Evolutionary conservation across 345 rosid genomes (phyloP).

Genomic region (Populus pruinosa): DNA sequence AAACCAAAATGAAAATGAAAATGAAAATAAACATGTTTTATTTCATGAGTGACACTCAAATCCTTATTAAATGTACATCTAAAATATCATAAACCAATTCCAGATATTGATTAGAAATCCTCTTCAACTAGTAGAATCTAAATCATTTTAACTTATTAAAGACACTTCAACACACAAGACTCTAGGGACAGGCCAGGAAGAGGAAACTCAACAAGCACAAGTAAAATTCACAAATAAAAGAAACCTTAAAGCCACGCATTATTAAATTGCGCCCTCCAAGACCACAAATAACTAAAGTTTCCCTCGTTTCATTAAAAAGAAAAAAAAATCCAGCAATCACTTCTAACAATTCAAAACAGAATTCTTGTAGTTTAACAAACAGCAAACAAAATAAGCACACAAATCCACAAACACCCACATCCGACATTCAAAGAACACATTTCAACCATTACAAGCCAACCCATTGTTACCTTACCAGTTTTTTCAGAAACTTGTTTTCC

Average conservation of each 20-base stretch:
- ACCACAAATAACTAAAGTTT: background rate
- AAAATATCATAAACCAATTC: background rate
- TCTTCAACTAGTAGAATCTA: background rate
- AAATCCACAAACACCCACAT: background rate
- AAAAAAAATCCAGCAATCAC: background rate
- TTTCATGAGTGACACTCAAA: background rate
- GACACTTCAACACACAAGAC: background rate
- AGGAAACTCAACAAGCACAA: background rate
- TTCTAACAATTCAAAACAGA: background rate
- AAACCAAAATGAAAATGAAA: too few species aligned
- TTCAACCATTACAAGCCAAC: background rate
- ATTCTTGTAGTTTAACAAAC: background rate
- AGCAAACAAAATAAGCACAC: background rate
- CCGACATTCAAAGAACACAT: background rate
- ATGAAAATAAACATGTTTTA: background rate
- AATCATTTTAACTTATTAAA: background rate
- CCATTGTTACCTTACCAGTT: conserved; percentile 56
- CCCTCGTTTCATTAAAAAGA: background rate
- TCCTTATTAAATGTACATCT: background rate
- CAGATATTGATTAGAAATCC: background rate
- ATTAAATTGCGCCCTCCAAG: background rate
- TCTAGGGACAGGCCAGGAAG: background rate
- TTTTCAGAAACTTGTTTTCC: conserved; percentile 48
- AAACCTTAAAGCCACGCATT: background rate
- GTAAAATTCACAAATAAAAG: background rate